A percentile compares a stretch with the other conserved stretches of the same genome.
These are phyloP conservation scores for Ceriops zippeliana DNA, from an alignment of 345 rosid species.

Conservation along the genomic window DNA sequence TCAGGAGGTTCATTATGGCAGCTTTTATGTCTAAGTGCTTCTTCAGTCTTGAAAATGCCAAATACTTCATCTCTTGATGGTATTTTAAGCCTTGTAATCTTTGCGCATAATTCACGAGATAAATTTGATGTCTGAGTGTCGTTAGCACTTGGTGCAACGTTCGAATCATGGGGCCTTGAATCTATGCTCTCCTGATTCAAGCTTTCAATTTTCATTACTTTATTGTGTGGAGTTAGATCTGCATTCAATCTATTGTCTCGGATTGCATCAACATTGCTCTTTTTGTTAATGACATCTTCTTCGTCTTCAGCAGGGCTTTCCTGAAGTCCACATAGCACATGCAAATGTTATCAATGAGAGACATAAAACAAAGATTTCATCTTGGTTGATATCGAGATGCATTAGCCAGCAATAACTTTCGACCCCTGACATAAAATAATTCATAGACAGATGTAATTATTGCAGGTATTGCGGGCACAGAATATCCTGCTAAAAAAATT, in stretches of 20 bases:
- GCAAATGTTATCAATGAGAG: not conserved
- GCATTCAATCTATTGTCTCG: conserved; percentile 25
- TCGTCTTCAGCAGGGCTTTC: conserved; percentile 59
- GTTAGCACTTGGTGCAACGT: conserved; percentile 11
- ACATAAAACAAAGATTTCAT: not conserved
- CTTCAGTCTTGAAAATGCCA: conserved; percentile 26
- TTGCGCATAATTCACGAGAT: conserved; percentile 28
- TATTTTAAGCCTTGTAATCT: conserved; percentile 38
- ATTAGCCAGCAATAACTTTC: no score
- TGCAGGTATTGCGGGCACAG: not conserved
- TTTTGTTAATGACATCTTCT: conserved; percentile 33
- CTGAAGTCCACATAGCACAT: conserved; percentile 26
- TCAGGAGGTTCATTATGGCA: conserved; percentile 13
- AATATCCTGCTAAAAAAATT: not conserved
- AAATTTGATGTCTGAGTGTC: conserved; percentile 17
- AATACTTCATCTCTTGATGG: conserved; percentile 22
- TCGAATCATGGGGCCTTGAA: conserved; percentile 12
- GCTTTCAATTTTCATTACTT: conserved; percentile 21
- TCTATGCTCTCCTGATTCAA: conserved; percentile 17
- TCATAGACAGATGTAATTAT: no score
- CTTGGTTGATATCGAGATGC: no score
- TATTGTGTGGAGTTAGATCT: conserved; percentile 22
- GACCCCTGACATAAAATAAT: no score
- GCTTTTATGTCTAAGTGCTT: conserved; percentile 11
- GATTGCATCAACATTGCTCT: conserved; percentile 21